Evolutionary conservation across 768 basidiomycete genomes (phyloP).

Genomic region (Glaciozyma martinii): DNA sequence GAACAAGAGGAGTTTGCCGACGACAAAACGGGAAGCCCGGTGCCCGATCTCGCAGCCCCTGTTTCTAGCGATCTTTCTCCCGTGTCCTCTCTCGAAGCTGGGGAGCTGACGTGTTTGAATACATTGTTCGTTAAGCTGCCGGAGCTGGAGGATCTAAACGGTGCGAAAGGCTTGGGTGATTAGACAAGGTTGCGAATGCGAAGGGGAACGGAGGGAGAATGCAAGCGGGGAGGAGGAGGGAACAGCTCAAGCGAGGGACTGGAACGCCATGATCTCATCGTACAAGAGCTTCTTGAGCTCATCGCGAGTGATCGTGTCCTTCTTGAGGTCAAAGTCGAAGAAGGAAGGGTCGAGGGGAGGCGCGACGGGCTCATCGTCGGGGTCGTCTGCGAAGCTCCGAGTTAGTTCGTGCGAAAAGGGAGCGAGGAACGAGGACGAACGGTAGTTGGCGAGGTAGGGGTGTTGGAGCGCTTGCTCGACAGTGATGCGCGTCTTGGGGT

Average conservation of each 20-base stretch:
- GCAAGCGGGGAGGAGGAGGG: neutral
- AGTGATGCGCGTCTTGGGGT: constrained; percentile 76
- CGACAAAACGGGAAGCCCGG: too few species aligned
- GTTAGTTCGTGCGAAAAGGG: neutral
- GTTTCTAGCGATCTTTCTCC: too few species aligned
- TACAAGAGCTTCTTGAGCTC: constrained; percentile 86
- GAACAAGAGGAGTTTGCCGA: too few species aligned
- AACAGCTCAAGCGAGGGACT: neutral
- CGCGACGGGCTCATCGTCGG: constrained; percentile 91
- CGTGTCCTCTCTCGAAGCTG: too few species aligned
- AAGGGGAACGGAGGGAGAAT: neutral
- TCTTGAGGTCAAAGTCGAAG: constrained; percentile 95
- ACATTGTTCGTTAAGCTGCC: too few species aligned
- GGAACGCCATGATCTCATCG: constrained; percentile 49
- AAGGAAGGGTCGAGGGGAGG: constrained; percentile 92
- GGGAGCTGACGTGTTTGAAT: too few species aligned
- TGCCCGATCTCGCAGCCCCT: too few species aligned
- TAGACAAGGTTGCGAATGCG: neutral
- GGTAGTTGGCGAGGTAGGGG: constrained; percentile 54
- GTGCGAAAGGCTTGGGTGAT: too few species aligned
- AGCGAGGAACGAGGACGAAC: neutral
- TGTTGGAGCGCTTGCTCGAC: constrained; percentile 80
- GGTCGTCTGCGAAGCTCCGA: constrained; percentile 52
- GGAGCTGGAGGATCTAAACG: too few species aligned
- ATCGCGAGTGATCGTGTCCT: constrained; percentile 90